A percentile compares a stretch with the other conserved stretches of the same genome.
These are phyloP conservation scores for Cercospora zeae-maydis DNA, from an alignment of 2,329 filamentous ascomycete species.

Conservation along the genomic window DNA sequence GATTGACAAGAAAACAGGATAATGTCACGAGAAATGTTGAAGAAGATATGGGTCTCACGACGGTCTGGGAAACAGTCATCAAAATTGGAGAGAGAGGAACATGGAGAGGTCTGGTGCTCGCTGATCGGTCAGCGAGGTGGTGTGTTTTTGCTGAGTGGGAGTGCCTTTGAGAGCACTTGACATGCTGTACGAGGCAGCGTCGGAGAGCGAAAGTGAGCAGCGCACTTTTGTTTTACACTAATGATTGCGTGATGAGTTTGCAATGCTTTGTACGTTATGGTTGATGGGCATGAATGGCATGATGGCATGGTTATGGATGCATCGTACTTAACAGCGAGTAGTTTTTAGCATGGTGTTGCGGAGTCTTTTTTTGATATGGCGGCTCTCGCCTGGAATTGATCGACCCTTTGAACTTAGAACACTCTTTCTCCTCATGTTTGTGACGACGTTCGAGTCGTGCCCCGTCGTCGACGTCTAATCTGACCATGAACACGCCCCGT, in stretches of 20 bases:
- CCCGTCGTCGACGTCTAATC: too few species aligned
- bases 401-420: not conserved
- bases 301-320: conserved; percentile 1
- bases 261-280: not conserved
- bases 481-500: too few species aligned
- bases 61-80: conserved; percentile 84
- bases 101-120: conserved; percentile 77
- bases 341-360: conserved; percentile 8
- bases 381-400: not conserved
- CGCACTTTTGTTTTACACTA: not conserved
- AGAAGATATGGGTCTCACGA: conserved; percentile 65
- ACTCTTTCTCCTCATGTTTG: too few species aligned
- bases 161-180: conserved; percentile 46
- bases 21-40: conserved; percentile 51
- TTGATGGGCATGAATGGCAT: not conserved
- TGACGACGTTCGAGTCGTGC: too few species aligned
- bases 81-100: conserved; percentile 79
- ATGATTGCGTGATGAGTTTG: not conserved
- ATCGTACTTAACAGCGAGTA: conserved; percentile 1
- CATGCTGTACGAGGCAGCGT: not conserved
- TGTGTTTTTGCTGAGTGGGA: conserved; percentile 91
- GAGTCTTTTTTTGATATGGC: not conserved
- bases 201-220: not conserved
- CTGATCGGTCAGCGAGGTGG: conserved; percentile 80
- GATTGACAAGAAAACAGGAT: conserved; percentile 72